Percentiles rank a stretch among this genome's conserved stretches.
phyloP scores from a whole-genome alignment of 192 early-diverging fungal genomes.

The Oehlia diaphana region DNA sequence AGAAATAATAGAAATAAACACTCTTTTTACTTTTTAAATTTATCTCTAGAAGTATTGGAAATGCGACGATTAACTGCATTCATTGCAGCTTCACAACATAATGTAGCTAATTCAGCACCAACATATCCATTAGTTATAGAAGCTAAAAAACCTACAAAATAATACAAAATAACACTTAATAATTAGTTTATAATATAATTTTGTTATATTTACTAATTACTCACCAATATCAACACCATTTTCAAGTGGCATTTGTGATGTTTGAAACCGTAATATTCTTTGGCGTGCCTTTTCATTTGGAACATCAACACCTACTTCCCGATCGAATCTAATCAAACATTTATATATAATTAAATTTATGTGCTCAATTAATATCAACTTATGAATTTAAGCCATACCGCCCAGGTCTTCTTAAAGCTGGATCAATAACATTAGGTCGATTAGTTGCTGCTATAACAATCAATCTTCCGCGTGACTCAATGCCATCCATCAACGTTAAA shows the following conservation, averaged over 20 bases:
- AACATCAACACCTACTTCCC: conserved; percentile 78
- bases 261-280: conserved; percentile 63
- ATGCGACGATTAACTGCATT: conserved; percentile 43
- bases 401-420: conserved; percentile 80
- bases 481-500: conserved; percentile 89
- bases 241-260: conserved; percentile 55
- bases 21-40: not conserved
- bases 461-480: conserved; percentile 58
- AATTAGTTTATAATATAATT: conserved; percentile 11
- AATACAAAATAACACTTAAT: not conserved
- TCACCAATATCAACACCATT: conserved; percentile 52
- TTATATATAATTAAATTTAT: not conserved
- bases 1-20: not conserved
- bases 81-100: conserved; percentile 81
- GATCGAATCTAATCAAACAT: conserved; percentile 64
- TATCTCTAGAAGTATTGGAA: not conserved
- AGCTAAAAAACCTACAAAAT: conserved; percentile 43
- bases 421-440: conserved; percentile 81
- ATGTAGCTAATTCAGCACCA: conserved; percentile 84
- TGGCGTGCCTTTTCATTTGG: conserved; percentile 64
- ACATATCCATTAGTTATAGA: conserved; percentile 87
- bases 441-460: conserved; percentile 90
- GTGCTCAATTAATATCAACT: not conserved
- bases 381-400: conserved; percentile 41
- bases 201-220: not conserved